A percentile compares a stretch with the other conserved stretches of the same genome.
These are phyloP conservation scores for Parachlorella kessleri DNA, from an alignment of 139 green algal species.

Conservation along the genomic window DNA sequence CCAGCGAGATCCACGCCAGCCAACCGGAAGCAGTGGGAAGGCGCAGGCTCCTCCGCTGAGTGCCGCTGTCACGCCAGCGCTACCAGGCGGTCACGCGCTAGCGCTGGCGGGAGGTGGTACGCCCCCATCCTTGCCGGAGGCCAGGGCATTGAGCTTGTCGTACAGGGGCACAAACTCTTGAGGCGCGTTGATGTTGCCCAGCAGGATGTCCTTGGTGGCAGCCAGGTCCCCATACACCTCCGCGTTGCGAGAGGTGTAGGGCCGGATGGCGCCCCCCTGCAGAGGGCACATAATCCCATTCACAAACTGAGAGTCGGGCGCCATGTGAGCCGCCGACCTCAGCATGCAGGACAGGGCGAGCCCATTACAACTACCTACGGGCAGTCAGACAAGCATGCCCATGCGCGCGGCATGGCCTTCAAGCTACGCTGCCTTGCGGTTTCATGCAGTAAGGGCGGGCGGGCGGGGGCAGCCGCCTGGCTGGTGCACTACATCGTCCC, in stretches of 20 bases:
- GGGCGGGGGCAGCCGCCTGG: neutral
- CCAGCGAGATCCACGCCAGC: too few relatives aligned
- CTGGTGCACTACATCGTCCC: neutral
- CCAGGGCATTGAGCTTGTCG: neutral
- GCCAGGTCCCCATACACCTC: neutral
- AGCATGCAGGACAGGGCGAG: neutral
- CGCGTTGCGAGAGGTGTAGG: neutral
- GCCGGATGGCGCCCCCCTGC: neutral
- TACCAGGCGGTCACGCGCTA: too few relatives aligned
- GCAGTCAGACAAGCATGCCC: neutral
- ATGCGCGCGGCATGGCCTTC: neutral
- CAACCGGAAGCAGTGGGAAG: too few relatives aligned
- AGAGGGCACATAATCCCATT: neutral
- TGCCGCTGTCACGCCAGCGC: neutral
- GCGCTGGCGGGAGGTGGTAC: neutral
- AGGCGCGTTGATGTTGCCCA: neutral
- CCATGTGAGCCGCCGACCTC: too few relatives aligned
- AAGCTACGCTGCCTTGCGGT: neutral
- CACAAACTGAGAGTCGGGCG: neutral
- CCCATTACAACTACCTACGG: neutral
- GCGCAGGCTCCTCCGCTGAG: too few relatives aligned
- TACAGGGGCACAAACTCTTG: neutral
- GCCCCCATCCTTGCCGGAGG: neutral
- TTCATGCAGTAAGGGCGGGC: neutral
- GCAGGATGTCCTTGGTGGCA: neutral